Percentiles rank a stretch among this genome's conserved stretches.
Evolutionary conservation across 2,329 filamentous ascomycete species (phyloP).

Genomic region (Ascochyta fabae): DNA sequence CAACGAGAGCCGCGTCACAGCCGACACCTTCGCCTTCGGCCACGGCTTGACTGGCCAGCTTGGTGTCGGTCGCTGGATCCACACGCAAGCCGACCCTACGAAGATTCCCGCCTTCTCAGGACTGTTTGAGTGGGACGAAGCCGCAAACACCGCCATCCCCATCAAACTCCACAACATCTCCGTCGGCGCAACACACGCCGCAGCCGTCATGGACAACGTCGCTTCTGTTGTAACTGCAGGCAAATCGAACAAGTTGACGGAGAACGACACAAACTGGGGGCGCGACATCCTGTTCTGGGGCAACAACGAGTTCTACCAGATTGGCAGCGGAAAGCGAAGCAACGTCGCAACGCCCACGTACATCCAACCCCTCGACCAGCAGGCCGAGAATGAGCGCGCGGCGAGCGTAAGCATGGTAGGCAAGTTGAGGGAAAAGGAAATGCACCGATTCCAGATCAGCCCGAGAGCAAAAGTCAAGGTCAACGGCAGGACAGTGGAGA

Average conservation of each 20-base stretch:
- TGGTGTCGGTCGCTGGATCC: constrained; percentile 88
- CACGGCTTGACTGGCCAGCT: constrained; percentile 83
- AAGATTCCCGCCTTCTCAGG: constrained; percentile 85
- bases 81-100: constrained; percentile 76
- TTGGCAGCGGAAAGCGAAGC: constrained; percentile 87
- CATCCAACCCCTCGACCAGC: constrained; percentile 75
- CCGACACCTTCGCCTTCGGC: constrained; percentile 87
- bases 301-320: constrained; percentile 90
- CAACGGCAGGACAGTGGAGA: constrained; percentile 71
- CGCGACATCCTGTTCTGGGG: constrained; percentile 93
- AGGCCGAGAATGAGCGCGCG: constrained; percentile 57
- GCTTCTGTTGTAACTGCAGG: constrained; percentile 65
- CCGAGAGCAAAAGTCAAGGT: constrained; percentile 74
- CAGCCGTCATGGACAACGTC: constrained; percentile 83
- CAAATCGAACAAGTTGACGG: constrained; percentile 43
- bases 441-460: constrained; percentile 80
- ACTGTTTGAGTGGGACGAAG: constrained; percentile 87
- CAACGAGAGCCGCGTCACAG: constrained; percentile 65
- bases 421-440: constrained; percentile 67
- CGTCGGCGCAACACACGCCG: constrained; percentile 79
- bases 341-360: constrained; percentile 79
- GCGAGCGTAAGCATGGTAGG: constrained; percentile 20
- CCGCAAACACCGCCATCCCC: constrained; percentile 68
- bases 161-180: constrained; percentile 78
- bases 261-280: constrained; percentile 84